These are phyloP conservation scores for Graphilbum ipis-grandicollis DNA, from an alignment of 2,329 filamentous ascomycete species.

Conservation along the genomic window DNA sequence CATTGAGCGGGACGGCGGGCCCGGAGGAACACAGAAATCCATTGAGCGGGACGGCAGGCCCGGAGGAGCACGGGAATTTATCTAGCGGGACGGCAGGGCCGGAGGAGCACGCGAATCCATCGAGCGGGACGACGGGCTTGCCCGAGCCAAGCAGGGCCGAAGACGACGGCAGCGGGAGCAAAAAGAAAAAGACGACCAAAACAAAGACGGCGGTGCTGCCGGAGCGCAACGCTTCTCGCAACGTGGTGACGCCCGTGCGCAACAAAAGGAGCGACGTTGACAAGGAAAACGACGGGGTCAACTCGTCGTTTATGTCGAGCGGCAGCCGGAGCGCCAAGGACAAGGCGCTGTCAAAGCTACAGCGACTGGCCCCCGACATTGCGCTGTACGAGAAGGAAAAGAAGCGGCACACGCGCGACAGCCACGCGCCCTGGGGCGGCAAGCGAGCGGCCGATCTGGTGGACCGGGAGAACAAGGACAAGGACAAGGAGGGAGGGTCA, in stretches of 20 bases:
- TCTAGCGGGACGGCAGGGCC: too few relatives aligned
- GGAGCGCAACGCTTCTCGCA: neutral
- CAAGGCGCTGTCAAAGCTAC: conserved; percentile 60
- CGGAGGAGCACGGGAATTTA: too few relatives aligned
- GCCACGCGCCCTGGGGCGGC: conserved; percentile 37
- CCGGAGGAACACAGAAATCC: too few relatives aligned
- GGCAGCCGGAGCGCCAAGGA: conserved; percentile 78
- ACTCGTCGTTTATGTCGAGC: conserved; percentile 48
- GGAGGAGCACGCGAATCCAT: too few relatives aligned
- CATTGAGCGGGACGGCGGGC: too few relatives aligned
- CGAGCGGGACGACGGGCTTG: too few relatives aligned
- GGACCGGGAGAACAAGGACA: conserved; percentile 38
- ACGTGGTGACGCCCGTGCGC: neutral
- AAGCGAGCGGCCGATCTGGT: conserved; percentile 42
- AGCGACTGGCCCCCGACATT: conserved; percentile 68
- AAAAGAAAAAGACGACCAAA: neutral
- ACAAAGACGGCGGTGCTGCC: too few relatives aligned
- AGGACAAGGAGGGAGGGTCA: conserved; percentile 36
- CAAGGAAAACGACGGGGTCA: conserved; percentile 66
- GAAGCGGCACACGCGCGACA: conserved; percentile 46
- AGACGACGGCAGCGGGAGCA: too few relatives aligned
- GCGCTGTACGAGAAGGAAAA: conserved; percentile 84
- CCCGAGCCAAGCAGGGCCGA: too few relatives aligned
- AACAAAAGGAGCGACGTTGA: conserved; percentile 22
- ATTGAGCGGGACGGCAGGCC: too few relatives aligned